Conservation (phyloP, 352 stramenopile genomes). For the Globisporangium cederbergense region DNA sequence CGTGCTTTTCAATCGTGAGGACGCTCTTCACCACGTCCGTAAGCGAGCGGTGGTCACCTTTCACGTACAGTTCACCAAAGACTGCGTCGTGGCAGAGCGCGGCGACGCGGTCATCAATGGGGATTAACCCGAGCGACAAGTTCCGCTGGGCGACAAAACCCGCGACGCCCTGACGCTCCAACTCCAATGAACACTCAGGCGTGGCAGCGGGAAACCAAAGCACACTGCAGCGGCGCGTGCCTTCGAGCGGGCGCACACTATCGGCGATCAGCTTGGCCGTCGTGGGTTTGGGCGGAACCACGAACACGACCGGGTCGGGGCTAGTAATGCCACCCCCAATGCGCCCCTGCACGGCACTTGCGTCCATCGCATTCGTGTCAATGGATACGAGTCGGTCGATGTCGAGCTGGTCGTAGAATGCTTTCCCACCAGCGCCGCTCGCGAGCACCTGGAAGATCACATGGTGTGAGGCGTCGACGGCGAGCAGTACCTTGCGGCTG, state of each 20-base stretch:
- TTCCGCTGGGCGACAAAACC: conserved; percentile 51
- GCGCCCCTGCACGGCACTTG: conserved; percentile 25
- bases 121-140: conserved; percentile 54
- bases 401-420: conserved; percentile 56
- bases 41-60: conserved; percentile 51
- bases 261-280: conserved; percentile 52
- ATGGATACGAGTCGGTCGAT: conserved; percentile 52
- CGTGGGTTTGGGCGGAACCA: conserved; percentile 48
- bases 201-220: conserved; percentile 63
- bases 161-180: conserved; percentile 67
- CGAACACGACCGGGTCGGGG: conserved; percentile 38
- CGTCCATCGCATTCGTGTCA: conserved; percentile 29
- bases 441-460: conserved; percentile 69
- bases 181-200: conserved; percentile 59
- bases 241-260: conserved; percentile 31
- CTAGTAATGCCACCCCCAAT: conserved; percentile 19
- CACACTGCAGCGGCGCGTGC: conserved; percentile 31
- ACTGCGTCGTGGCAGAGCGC: conserved; percentile 61
- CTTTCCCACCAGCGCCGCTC: conserved; percentile 53
- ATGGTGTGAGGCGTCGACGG: conserved; percentile 48
- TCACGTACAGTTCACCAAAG: conserved; percentile 73
- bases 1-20: conserved; percentile 49
- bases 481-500: conserved; percentile 29
- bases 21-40: conserved; percentile 65
- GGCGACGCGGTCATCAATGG: conserved; percentile 49